A percentile compares a stretch with the other conserved stretches of the same genome.
These are phyloP conservation scores for Zizania latifolia DNA, from an alignment of 176 grass and related monocot species.

Conservation along the genomic window DNA sequence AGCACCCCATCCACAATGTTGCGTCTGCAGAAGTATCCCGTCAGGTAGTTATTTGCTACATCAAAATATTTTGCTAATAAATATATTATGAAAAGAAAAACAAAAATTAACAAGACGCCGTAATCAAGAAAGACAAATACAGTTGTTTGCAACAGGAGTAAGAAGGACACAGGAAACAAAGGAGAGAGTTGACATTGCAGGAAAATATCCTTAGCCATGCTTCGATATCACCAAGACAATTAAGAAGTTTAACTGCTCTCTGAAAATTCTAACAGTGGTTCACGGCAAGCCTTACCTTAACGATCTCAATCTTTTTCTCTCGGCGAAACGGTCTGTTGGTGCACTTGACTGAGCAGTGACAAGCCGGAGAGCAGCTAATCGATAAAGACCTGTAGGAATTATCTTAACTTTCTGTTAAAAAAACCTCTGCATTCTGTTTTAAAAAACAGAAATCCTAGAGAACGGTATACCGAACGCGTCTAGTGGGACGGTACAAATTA, in stretches of 20 bases:
- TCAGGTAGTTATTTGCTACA: neutral
- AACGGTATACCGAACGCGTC: too few relatives aligned
- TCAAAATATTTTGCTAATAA: neutral
- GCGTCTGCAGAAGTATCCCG: constrained; percentile 46
- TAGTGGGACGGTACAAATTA: too few relatives aligned
- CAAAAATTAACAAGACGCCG: neutral
- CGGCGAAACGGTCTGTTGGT: constrained; percentile 74
- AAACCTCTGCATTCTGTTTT: neutral
- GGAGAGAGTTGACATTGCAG: neutral
- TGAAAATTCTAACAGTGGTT: neutral
- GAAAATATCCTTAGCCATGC: neutral
- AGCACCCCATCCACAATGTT: constrained; percentile 80
- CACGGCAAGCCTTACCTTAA: constrained; percentile 57
- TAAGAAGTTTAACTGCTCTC: neutral
- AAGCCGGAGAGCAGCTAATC: constrained; percentile 69
- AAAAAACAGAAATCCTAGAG: too few relatives aligned
- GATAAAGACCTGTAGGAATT: constrained; percentile 51
- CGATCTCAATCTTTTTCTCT: constrained; percentile 61
- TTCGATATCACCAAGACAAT: neutral
- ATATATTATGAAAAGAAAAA: neutral
- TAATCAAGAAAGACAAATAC: too few relatives aligned
- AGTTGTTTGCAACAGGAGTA: too few relatives aligned
- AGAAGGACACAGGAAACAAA: constrained; percentile 12
- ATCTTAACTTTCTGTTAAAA: neutral
- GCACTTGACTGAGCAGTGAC: constrained; percentile 75